Evolutionary conservation across 1,139 yeast genomes (phyloP).

Genomic region (Yamadazyma pseudoaaseri): DNA sequence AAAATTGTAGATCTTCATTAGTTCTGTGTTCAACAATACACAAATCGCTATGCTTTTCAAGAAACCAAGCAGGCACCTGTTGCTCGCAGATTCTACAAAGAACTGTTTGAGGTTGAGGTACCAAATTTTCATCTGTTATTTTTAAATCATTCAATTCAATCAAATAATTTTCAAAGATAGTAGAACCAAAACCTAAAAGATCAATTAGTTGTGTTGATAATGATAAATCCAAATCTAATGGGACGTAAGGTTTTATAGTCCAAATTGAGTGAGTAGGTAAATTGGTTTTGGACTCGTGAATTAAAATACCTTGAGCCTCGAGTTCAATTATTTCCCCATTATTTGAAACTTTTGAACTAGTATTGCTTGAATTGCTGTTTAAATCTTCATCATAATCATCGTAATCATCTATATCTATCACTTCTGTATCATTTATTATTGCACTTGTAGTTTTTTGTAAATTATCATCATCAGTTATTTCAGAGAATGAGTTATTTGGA

Average conservation of each 20-base stretch:
- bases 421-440: background rate
- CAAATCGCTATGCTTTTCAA: constrained; percentile 85
- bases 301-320: constrained; percentile 94
- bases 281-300: constrained; percentile 59
- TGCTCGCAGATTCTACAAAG: constrained; percentile 92
- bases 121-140: constrained; percentile 57
- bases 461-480: background rate
- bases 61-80: constrained; percentile 94
- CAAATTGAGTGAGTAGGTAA: constrained; percentile 89
- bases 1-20: constrained; percentile 72
- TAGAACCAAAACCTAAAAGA: constrained; percentile 85
- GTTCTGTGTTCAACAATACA: constrained; percentile 85
- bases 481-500: constrained; percentile 25
- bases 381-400: constrained; percentile 8
- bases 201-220: constrained; percentile 67
- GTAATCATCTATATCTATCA: constrained; percentile 3
- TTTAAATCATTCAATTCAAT: constrained; percentile 59
- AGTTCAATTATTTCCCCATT: constrained; percentile 67
- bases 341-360: constrained; percentile 40
- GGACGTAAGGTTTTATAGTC: constrained; percentile 79
- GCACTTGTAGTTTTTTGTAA: background rate
- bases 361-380: constrained; percentile 16
- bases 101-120: constrained; percentile 76
- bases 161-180: constrained; percentile 75
- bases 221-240: constrained; percentile 60